Percentiles rank a stretch among this genome's conserved stretches.
Evolutionary conservation across 2,329 filamentous ascomycete species (phyloP).

Genomic region (Fusarium tanahbumbuense): DNA sequence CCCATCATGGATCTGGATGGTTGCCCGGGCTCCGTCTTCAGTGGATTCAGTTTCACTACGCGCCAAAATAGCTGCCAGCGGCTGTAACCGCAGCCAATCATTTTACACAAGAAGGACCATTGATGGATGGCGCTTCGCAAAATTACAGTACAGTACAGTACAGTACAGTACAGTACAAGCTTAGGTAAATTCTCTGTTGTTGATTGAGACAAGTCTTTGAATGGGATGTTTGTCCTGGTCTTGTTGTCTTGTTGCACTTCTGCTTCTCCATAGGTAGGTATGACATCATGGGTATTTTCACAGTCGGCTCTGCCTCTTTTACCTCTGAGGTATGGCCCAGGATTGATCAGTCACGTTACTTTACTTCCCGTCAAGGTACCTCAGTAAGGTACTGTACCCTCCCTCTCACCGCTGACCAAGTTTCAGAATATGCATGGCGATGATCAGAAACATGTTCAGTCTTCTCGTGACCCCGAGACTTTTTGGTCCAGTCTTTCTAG

Average conservation of each 20-base stretch:
- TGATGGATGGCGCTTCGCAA: slow-evolving; percentile 30
- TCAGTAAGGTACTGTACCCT: not conserved
- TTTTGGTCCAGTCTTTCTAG: slow-evolving; percentile 14
- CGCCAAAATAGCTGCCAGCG: slow-evolving; percentile 24
- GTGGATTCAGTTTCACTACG: slow-evolving; percentile 30
- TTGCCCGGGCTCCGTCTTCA: slow-evolving; percentile 5
- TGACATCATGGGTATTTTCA: slow-evolving; percentile 32
- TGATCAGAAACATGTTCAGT: slow-evolving; percentile 32
- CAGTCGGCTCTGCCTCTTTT: too few species aligned
- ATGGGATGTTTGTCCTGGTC: not conserved
- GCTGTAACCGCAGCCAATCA: slow-evolving; percentile 28
- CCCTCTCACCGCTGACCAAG: slow-evolving; percentile 13
- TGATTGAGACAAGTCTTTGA: not conserved
- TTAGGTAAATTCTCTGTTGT: not conserved
- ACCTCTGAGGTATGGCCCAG: too few species aligned
- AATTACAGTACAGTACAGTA: not conserved
- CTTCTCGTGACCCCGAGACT: slow-evolving; percentile 18
- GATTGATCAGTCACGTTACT: too few species aligned
- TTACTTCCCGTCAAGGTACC: too few species aligned
- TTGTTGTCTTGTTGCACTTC: not conserved
- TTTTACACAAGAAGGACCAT: slow-evolving; percentile 23
- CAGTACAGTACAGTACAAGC: not conserved
- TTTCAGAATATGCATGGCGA: slow-evolving; percentile 42
- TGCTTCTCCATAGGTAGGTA: not conserved
- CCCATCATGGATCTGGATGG: not conserved